Evolutionary conservation across 1,139 yeast genomes (phyloP), one percentile per base, ranked within the genome.

Genomic region (Blastobotrys apis): DNA sequence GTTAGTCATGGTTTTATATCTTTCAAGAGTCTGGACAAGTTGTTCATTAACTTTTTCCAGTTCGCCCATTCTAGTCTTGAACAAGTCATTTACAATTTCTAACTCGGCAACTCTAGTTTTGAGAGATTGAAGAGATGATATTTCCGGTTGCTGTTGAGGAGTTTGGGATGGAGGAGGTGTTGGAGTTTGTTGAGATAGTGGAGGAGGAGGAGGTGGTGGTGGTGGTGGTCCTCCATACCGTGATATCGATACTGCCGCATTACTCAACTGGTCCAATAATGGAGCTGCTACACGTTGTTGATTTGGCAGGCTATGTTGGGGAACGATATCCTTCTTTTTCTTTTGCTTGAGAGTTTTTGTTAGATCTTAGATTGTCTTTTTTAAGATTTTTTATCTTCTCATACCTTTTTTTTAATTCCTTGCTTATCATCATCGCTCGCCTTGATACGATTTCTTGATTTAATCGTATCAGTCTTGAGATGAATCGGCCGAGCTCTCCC

Each of bases 401-500:
- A n/a, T n/a, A n/a, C n/a, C 32, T 12, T 29, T 20, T 35, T 35
- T 25, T 23, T 25, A 20, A 17, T 31, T n/a, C 22, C 16, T 26
- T 27, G 20, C 21, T 35, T 35, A 10, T 35, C 33, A 39, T 34
- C 37, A 16, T 37, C 27, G 19, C 35, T 21, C 17, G 39, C 43
- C 61, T 80, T 81, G 56, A 79, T 84, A 58, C 97, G 74, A 63
- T 88, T 88, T 59, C 97, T 75, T 37, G 94, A 81, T 66, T 88
- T 86, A 61, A 90, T 90, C 20, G 92, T 88, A 65, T 88, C 95
- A 5, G 95, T 87, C 62, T 90, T 90, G 56, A 90, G 69, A 26
- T 92, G 81, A 47, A 87, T 87, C 3, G 97, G 97, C 56, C 97
- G 74, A 26, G 96, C 86, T 45, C 95, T 76, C 20, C 96, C 96